phyloP scores from a whole-genome alignment of 2,329 filamentous ascomycete species.

The Nothopassalora personata region DNA sequence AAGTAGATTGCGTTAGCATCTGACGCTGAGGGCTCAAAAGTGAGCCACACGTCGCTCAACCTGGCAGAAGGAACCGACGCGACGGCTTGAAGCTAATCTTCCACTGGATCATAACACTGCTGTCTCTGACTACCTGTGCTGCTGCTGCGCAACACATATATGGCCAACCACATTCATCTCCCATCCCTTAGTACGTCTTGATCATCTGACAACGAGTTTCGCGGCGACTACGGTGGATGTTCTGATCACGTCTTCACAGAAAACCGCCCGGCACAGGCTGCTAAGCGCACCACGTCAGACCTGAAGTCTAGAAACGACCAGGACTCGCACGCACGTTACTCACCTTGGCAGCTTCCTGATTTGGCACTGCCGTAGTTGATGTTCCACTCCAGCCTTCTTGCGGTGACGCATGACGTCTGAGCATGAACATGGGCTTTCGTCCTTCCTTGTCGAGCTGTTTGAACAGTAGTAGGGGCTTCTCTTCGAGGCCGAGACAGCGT shows the following conservation, averaged over 20 bases:
- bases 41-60: too few relatives aligned
- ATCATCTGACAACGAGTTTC: not conserved
- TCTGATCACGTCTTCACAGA: conserved; percentile 1
- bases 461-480: conserved; percentile 91
- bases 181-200: not conserved
- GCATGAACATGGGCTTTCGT: conserved; percentile 99
- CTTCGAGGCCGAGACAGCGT: conserved; percentile 82
- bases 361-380: conserved; percentile 8
- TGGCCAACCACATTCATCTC: not conserved
- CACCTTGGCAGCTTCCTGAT: conserved; percentile 14
- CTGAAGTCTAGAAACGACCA: conserved; percentile 3
- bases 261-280: conserved; percentile 3
- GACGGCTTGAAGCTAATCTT: too few relatives aligned
- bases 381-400: conserved; percentile 31
- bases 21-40: too few relatives aligned
- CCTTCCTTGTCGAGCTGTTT: conserved; percentile 97
- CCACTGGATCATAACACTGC: not conserved
- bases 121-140: not conserved
- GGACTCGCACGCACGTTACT: not conserved
- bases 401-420: conserved; percentile 60
- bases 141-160: not conserved
- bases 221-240: not conserved
- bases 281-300: conserved; percentile 2
- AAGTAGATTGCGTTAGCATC: too few relatives aligned
- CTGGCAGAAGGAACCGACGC: too few relatives aligned